Conservation (phyloP, 768 basidiomycete species). For the Tylopilus rubrobrunneus region DNA sequence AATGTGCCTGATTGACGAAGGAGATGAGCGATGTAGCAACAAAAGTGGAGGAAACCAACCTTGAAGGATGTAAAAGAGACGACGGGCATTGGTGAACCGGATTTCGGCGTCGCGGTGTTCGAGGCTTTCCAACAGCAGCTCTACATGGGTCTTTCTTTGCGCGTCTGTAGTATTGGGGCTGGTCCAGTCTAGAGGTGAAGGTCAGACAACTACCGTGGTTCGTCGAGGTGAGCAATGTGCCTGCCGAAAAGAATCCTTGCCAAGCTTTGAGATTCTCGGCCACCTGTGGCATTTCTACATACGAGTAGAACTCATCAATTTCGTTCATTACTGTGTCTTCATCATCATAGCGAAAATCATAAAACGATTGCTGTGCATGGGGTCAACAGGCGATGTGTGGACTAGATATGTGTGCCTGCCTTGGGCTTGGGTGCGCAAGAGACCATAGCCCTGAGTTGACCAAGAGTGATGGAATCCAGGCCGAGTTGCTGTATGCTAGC, state of each 20-base stretch:
- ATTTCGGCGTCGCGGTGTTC: slow-evolving; percentile 84
- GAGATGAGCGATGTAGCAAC: slow-evolving; percentile 6
- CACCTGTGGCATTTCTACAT: slow-evolving; percentile 90
- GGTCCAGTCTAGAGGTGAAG: slow-evolving; percentile 64
- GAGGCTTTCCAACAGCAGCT: slow-evolving; percentile 78
- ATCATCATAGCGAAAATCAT: slow-evolving; percentile 93
- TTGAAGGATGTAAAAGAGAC: slow-evolving; percentile 89
- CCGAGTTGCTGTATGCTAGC: slow-evolving; percentile 37
- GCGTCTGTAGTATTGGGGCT: slow-evolving; percentile 47
- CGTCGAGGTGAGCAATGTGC: slow-evolving; percentile 37
- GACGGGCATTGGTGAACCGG: slow-evolving; percentile 81
- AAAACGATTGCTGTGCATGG: slow-evolving; percentile 67
- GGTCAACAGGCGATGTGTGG: slow-evolving; percentile 16
- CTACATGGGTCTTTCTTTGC: slow-evolving; percentile 69
- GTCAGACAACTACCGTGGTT: not conserved
- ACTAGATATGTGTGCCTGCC: slow-evolving; percentile 38
- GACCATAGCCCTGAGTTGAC: slow-evolving; percentile 75
- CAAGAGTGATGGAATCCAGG: slow-evolving; percentile 74
- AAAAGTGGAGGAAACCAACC: slow-evolving; percentile 42
- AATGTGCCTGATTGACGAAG: slow-evolving; percentile 63
- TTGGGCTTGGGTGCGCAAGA: slow-evolving; percentile 69
- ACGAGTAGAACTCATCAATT: slow-evolving; percentile 97
- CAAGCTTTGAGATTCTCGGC: slow-evolving; percentile 85
- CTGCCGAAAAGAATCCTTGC: slow-evolving; percentile 77
- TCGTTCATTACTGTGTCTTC: slow-evolving; percentile 95